Base-by-base conservation (phyloP, 2,329 filamentous ascomycete species). In the Cryphonectria naterciae region DNA sequence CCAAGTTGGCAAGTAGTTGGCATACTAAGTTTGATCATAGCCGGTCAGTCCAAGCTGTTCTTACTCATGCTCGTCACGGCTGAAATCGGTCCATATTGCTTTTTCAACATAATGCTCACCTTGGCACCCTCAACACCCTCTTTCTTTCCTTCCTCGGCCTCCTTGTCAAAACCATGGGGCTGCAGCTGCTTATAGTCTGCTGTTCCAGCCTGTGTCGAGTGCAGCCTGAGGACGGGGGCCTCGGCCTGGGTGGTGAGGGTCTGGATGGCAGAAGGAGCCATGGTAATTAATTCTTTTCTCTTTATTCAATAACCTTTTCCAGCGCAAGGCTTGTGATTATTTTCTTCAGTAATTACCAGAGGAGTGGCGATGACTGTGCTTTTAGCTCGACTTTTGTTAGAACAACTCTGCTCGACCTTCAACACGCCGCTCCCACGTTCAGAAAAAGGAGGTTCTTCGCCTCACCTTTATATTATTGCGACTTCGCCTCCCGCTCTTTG, bases 1-100 rank as follows among this genome's bases (percentile, higher is more conserved):
- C 88, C 89, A 92, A 0, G 85, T 86, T 5, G 89, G 89, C 22
- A 92, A 85, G 78, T 93, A 93, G 75, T 92, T 81, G 1, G 88
- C 87, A 74, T 91, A 92, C 73, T 86, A 46, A 10, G 37, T 32
- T 32, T 15, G 17, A 37, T n/a, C 5, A 35, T n/a, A 25, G 28
- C n/a, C 28, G 39, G 37, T 43, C n/a, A 43, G 46, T n/a, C 22
- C 19, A 65, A 56, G 52, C 10, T 15, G n/a, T 65, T 17, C 1
- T n/a, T 35, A 17, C 35, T 8, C 43, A 19, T 25, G 25, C 32
- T 37, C 2, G n/a, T 64, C 1, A 11, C n/a, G 39, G 5, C 43
- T 22, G 6, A 46, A 22, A 25, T 54, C 3, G 8, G n/a, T 13
- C 22, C 49, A 15, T 28, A 13, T 4, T 4, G 6, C 22, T 35